These are phyloP conservation scores for Pichia kluyveri DNA, from an alignment of 805 yeast species.

Conservation along the genomic window DNA sequence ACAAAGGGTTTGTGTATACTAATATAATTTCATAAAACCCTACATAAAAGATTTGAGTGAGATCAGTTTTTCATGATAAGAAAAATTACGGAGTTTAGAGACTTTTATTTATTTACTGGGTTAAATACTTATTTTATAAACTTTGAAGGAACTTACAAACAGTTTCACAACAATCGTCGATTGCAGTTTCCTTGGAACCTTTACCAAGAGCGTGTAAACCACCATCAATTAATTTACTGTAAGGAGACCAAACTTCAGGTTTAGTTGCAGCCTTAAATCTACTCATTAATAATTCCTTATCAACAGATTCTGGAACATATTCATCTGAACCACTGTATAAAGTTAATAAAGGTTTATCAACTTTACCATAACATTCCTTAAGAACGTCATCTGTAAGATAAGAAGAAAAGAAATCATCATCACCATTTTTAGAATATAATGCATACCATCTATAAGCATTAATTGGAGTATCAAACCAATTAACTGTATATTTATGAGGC, in stretches of 20 bases:
- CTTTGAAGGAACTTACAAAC: slow-evolving; percentile 10
- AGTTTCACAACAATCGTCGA: slow-evolving; percentile 7
- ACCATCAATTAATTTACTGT: slow-evolving; percentile 45
- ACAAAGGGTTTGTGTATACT: too few relatives aligned
- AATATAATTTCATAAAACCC: too few relatives aligned
- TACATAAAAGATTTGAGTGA: too few relatives aligned
- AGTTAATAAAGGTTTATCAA: slow-evolving; percentile 41
- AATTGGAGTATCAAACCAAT: slow-evolving; percentile 47
- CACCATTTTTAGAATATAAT: slow-evolving; percentile 48
- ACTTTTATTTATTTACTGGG: too few relatives aligned
- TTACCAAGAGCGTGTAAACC: slow-evolving; percentile 50
- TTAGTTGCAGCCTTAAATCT: slow-evolving; percentile 40
- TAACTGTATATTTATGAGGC: slow-evolving; percentile 38
- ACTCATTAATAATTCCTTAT: slow-evolving; percentile 37
- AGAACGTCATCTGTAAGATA: slow-evolving; percentile 43
- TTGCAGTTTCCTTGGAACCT: slow-evolving; percentile 24
- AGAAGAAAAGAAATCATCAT: slow-evolving; percentile 63
- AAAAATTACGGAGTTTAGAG: too few relatives aligned
- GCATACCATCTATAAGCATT: slow-evolving; percentile 69
- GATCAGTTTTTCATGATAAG: too few relatives aligned
- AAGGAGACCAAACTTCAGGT: slow-evolving; percentile 39
- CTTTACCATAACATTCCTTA: slow-evolving; percentile 43
- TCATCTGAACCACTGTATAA: slow-evolving; percentile 57
- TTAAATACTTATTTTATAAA: not conserved
- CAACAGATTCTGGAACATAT: slow-evolving; percentile 44